phyloP scores from a whole-genome alignment of 768 basidiomycete genomes.

The Tulasnella sp. region DNA sequence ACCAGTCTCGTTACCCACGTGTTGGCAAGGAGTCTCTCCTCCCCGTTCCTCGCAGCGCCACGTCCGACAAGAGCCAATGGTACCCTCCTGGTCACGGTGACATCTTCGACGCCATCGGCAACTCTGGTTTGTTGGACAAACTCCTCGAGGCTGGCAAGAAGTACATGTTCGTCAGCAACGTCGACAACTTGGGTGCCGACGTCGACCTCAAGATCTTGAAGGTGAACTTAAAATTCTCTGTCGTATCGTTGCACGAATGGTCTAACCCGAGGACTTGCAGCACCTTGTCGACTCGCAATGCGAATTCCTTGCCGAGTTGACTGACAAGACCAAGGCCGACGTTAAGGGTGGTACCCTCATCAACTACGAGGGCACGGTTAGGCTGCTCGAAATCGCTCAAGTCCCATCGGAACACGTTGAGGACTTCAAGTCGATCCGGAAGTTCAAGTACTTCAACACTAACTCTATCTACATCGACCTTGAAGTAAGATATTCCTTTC shows the following conservation, averaged over 20 bases:
- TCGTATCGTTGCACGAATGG: neutral
- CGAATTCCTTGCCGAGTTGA: constrained; percentile 94
- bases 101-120: constrained; percentile 87
- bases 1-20: constrained; percentile 92
- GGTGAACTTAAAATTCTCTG: neutral
- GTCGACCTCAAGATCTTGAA: constrained; percentile 83
- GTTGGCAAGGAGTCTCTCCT: constrained; percentile 88
- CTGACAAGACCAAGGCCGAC: constrained; percentile 95
- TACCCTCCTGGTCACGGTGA: constrained; percentile 98
- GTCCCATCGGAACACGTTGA: constrained; percentile 92
- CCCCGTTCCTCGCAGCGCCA: constrained; percentile 75
- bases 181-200: constrained; percentile 92
- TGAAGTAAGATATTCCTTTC: constrained; percentile 22
- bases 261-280: constrained; percentile 36
- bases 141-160: constrained; percentile 91
- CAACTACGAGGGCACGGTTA: constrained; percentile 86
- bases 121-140: constrained; percentile 89
- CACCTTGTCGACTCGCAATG: constrained; percentile 81
- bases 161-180: constrained; percentile 97
- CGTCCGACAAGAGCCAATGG: constrained; percentile 89
- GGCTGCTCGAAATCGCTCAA: constrained; percentile 92
- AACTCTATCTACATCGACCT: constrained; percentile 83
- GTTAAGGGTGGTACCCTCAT: constrained; percentile 89
- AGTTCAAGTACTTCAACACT: constrained; percentile 94
- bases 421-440: constrained; percentile 89